phyloP scores from a whole-genome alignment of 148 eudicot genomes.

The Rhododendron molle region DNA sequence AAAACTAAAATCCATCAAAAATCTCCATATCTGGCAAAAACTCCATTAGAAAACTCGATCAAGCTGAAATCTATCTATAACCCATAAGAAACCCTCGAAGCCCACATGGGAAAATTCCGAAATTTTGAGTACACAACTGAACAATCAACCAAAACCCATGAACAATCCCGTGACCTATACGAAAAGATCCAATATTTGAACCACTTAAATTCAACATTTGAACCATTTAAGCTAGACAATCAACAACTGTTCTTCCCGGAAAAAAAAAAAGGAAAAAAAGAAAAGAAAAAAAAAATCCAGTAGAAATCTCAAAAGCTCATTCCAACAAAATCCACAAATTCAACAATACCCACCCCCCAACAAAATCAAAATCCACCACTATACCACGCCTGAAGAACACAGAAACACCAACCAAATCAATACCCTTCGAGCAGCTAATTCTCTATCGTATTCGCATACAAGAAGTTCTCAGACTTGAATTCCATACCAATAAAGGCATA shows the following conservation, averaged over 20 bases:
- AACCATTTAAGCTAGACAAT: background rate
- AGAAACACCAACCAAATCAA: conserved; percentile 79
- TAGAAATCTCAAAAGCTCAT: background rate
- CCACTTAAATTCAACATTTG: background rate
- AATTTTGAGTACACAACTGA: background rate
- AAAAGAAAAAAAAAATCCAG: background rate
- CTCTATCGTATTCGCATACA: conserved; percentile 77
- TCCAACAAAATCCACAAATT: background rate
- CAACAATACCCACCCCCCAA: background rate
- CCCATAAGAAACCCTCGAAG: background rate
- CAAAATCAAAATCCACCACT: background rate
- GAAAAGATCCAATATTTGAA: background rate
- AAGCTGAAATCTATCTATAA: background rate
- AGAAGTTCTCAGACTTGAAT: conserved; percentile 77
- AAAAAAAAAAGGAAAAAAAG: background rate
- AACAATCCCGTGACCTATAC: background rate
- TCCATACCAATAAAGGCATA: conserved; percentile 80
- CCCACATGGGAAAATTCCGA: background rate
- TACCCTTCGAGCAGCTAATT: conserved; percentile 57
- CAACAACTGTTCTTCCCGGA: background rate
- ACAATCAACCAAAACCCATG: background rate
- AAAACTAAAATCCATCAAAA: background rate
- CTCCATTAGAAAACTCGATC: background rate
- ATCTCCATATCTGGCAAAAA: background rate
- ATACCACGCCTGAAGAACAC: conserved; percentile 70